Conservation (phyloP, 2,329 filamentous ascomycete species). For the Penicillium corylophilum region DNA sequence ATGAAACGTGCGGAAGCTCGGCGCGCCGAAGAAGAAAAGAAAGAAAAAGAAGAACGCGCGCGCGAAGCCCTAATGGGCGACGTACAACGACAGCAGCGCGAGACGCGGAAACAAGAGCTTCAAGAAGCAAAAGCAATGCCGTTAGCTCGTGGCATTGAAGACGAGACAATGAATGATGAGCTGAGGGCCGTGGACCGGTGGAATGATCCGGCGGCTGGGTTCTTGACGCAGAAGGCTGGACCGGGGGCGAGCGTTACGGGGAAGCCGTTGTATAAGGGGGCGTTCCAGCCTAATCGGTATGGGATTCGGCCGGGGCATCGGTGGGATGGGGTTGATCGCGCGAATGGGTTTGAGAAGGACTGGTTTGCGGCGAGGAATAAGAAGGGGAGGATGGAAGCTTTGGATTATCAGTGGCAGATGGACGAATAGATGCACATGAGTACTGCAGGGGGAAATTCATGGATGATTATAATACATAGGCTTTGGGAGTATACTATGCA, state of each 20-base stretch:
- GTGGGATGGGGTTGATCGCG: conserved; percentile 95
- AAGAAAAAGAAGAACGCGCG: conserved; percentile 62
- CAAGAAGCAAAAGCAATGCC: conserved; percentile 80
- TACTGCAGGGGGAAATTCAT: too few relatives aligned
- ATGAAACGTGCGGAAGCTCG: conserved; percentile 87
- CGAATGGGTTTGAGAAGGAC: conserved; percentile 90
- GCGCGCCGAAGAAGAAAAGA: conserved; percentile 72
- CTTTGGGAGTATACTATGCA: conserved; percentile 6
- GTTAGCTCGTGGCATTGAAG: conserved; percentile 77
- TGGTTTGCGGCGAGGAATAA: conserved; percentile 86
- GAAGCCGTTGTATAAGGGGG: conserved; percentile 73
- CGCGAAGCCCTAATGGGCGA: conserved; percentile 76
- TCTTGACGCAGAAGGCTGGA: conserved; percentile 59
- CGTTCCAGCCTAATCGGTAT: conserved; percentile 86
- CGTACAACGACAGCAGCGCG: conserved; percentile 71
- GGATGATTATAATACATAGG: background rate
- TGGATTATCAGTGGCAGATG: conserved; percentile 96
- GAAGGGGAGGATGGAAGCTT: conserved; percentile 69
- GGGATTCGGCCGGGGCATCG: conserved; percentile 87
- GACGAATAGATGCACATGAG: conserved; percentile 64
- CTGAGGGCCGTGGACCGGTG: conserved; percentile 74
- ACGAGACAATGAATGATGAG: conserved; percentile 80
- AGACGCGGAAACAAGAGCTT: conserved; percentile 64
- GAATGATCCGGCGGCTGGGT: conserved; percentile 90
- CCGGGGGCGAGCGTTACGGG: conserved; percentile 49